Evolutionary conservation across 1,139 yeast species (phyloP).

Genomic region (Zygotorulaspora mrakii): DNA sequence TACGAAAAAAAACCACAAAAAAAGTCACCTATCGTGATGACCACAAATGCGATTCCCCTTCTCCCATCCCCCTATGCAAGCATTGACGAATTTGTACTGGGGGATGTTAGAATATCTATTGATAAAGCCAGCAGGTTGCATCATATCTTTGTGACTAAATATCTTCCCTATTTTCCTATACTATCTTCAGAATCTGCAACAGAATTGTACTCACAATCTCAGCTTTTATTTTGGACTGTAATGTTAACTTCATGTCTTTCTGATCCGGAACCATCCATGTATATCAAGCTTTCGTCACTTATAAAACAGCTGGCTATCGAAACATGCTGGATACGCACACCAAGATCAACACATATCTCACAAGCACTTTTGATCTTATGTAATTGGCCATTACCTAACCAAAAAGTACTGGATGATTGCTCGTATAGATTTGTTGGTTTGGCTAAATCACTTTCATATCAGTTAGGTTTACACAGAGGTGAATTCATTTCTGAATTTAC

Average conservation of each 20-base stretch:
- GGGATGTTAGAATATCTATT: constrained; percentile 64
- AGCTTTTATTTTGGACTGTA: constrained; percentile 85
- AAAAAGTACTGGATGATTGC: constrained; percentile 87
- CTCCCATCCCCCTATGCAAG: constrained; percentile 38
- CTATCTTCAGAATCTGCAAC: constrained; percentile 67
- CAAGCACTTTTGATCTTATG: constrained; percentile 81
- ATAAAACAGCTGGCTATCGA: constrained; percentile 87
- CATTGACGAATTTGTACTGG: constrained; percentile 63
- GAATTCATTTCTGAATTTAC: constrained; percentile 88
- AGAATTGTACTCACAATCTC: constrained; percentile 78
- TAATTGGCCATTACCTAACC: constrained; percentile 92
- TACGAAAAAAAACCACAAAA: constrained; percentile 4
- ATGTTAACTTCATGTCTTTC: constrained; percentile 80
- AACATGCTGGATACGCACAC: constrained; percentile 91
- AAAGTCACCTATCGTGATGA: constrained; percentile 25
- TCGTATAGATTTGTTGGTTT: constrained; percentile 84
- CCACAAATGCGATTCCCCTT: constrained; percentile 32
- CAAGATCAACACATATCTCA: constrained; percentile 88
- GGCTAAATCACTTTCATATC: constrained; percentile 80
- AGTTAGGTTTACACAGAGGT: constrained; percentile 90
- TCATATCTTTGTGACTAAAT: constrained; percentile 58
- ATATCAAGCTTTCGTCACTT: constrained; percentile 68
- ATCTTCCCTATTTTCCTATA: constrained; percentile 77
- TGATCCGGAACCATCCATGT: constrained; percentile 82
- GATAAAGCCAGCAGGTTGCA: constrained; percentile 72